Evolutionary conservation across 176 grass and related monocot genomes (phyloP).

Genomic region (Oryza nivara): DNA sequence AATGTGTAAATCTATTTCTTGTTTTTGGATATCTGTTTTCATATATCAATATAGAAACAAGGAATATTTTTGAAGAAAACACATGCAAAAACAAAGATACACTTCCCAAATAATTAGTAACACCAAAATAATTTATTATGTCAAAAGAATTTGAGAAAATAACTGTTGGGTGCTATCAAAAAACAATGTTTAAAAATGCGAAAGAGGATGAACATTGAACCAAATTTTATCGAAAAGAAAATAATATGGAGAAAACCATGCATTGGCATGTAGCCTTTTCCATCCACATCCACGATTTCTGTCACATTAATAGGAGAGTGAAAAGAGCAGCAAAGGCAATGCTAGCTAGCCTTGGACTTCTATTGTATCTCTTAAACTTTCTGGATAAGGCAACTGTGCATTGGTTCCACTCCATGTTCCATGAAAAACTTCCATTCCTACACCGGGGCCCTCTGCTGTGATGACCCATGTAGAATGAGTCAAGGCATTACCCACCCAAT

Average conservation of each 20-base stretch:
- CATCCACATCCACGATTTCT: neutral
- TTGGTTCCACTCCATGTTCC: no score
- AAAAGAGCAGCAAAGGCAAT: neutral
- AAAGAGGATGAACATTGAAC: neutral
- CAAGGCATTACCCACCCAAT: no score
- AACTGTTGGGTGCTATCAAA: neutral
- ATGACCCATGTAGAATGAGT: no score
- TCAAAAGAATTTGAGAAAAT: neutral
- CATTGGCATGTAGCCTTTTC: neutral
- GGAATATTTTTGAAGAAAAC: neutral
- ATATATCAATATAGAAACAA: neutral
- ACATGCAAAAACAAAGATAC: neutral
- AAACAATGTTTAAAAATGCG: neutral
- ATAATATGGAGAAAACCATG: neutral
- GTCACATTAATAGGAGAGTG: neutral
- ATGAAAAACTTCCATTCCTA: no score
- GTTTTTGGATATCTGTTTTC: no score
- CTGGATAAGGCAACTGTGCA: neutral
- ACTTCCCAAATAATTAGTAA: no score
- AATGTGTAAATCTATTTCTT: neutral
- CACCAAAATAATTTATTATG: neutral
- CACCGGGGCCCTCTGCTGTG: no score
- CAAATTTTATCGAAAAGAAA: neutral
- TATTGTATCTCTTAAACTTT: no score
- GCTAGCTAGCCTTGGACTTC: no score